Evolutionary conservation across 495 filamentous ascomycete genomes (phyloP).

Genomic region (Jackrogersella multiformis): DNA sequence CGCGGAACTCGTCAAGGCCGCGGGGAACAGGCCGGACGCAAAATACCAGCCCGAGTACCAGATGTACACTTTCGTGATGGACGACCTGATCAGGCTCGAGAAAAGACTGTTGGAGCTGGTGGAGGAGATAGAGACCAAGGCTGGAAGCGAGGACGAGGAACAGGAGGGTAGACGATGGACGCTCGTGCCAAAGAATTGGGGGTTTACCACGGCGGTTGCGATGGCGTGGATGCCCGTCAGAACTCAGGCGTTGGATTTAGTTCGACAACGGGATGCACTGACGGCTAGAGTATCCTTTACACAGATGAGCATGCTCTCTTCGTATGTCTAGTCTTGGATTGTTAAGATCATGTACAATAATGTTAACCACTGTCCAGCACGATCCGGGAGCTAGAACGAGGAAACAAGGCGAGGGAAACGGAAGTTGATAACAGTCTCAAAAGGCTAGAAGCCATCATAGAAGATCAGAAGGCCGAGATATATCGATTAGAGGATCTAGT

Average conservation of each 20-base stretch:
- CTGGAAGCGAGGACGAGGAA: slow-evolving; percentile 21
- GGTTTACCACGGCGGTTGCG: slow-evolving; percentile 44
- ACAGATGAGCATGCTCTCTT: slow-evolving; percentile 52
- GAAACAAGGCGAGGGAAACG: slow-evolving; percentile 32
- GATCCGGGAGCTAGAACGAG: slow-evolving; percentile 44
- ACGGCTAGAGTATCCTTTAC: slow-evolving; percentile 47
- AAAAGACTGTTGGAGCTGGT: slow-evolving; percentile 47
- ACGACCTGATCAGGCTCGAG: slow-evolving; percentile 47
- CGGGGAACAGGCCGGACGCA: slow-evolving; percentile 17
- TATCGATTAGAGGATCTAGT: slow-evolving; percentile 44
- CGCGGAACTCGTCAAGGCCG: slow-evolving; percentile 39
- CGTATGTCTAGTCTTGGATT: slow-evolving; percentile 36
- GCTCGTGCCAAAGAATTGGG: slow-evolving; percentile 39
- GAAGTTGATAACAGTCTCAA: slow-evolving; percentile 28
- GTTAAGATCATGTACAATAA: not conserved
- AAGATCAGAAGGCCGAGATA: slow-evolving; percentile 43
- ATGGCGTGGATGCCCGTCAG: slow-evolving; percentile 49
- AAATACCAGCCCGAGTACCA: slow-evolving; percentile 42
- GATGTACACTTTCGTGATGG: slow-evolving; percentile 51
- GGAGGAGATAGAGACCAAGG: slow-evolving; percentile 43
- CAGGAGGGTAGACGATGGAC: slow-evolving; percentile 36
- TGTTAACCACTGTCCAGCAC: slow-evolving; percentile 23
- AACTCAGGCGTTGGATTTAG: slow-evolving; percentile 53
- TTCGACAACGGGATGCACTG: slow-evolving; percentile 58
- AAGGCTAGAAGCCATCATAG: slow-evolving; percentile 40